These are phyloP conservation scores for Tripterygium wilfordii DNA, from an alignment of 177 flowering plant species.

Conservation along the genomic window DNA sequence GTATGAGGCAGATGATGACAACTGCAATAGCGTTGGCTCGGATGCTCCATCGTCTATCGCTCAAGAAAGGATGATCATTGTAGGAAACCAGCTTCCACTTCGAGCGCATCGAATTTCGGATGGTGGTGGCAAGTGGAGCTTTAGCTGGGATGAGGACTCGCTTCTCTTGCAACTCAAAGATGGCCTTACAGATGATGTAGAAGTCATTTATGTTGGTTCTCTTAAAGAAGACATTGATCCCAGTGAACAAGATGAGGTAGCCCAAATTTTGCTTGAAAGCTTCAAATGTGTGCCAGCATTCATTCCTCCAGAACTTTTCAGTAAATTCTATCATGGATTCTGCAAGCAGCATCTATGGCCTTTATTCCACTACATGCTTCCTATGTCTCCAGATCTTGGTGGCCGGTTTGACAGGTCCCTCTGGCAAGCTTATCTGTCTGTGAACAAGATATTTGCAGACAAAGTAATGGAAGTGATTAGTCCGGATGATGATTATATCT, in stretches of 20 bases:
- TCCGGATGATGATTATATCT: conserved; percentile 93
- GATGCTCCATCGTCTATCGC: conserved; percentile 77
- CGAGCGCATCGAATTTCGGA: conserved; percentile 47
- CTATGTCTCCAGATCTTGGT: conserved; percentile 87
- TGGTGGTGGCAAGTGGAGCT: conserved; percentile 53
- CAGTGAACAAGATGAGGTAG: conserved; percentile 78
- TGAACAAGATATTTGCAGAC: conserved; percentile 95
- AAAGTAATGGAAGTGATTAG: conserved; percentile 94
- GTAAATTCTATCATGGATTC: conserved; percentile 85
- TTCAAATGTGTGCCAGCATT: conserved; percentile 92
- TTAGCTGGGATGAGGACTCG: conserved; percentile 94
- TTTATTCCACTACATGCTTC: conserved; percentile 95
- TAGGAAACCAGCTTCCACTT: conserved; percentile 94
- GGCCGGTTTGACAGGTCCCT: conserved; percentile 81
- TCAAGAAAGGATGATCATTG: conserved; percentile 81
- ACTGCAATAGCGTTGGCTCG: conserved; percentile 52
- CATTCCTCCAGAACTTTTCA: conserved; percentile 69
- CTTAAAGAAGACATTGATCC: conserved; percentile 68
- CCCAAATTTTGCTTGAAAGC: conserved; percentile 74
- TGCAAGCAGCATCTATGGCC: conserved; percentile 97
- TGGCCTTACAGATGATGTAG: conserved; percentile 85
- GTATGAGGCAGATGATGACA: conserved; percentile 80
- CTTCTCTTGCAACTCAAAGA: conserved; percentile 86
- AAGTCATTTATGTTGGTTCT: conserved; percentile 80
- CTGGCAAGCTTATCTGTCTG: conserved; percentile 96